Evolutionary conservation across 352 stramenopile genomes (phyloP), one percentile per base, ranked within the genome.

Genomic region (Pythium utonaiense): DNA sequence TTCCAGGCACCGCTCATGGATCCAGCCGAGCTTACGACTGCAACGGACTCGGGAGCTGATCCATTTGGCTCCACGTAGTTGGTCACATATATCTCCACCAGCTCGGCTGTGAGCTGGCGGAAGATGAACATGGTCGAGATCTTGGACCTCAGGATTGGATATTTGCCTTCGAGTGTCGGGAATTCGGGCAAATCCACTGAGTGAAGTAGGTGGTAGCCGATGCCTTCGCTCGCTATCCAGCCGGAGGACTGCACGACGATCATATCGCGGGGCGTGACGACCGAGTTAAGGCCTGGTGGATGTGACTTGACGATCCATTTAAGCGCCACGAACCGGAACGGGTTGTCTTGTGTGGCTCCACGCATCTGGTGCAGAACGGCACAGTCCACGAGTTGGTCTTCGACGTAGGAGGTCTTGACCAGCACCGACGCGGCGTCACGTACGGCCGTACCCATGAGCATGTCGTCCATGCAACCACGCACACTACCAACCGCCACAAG

Each of bases 41-140:
- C 75, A 1, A 83, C 55, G 47, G 70, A 71, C 42, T 86, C 73
- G 5, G 74, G 50, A 17, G 80, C 65, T 13, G 70, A 71, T 6
- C 75, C 75, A 44, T 74, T 77, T 14, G 74, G 68, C 21, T 74
- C 71, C n/a, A 80, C 66, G 42, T 71, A 66, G 31, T 62, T 72
- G 16, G 62, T 75, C 56, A 83, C 73, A 59, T 73, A 85, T 5
- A 83, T 70, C 44, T 83, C 72, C 16, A 83, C 73, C 14, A 64
- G 38, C 33, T 63, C 57, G 8, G 57, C 30, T n/a, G 71, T 50
- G 41, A 56, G 53, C 27, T 67, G 58, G 42, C 64, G 53, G 19
- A 84, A 66, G 17, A 88, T 57, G 24, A 71, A 76, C 51, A 70
- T 78, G 21, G 63, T 71, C 7, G 77, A 84, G 36, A 85, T 62